Percentiles rank a stretch among this genome's conserved stretches.
phyloP scores from a whole-genome alignment of 176 grass and related monocot species.

The Triticum monococcum region DNA sequence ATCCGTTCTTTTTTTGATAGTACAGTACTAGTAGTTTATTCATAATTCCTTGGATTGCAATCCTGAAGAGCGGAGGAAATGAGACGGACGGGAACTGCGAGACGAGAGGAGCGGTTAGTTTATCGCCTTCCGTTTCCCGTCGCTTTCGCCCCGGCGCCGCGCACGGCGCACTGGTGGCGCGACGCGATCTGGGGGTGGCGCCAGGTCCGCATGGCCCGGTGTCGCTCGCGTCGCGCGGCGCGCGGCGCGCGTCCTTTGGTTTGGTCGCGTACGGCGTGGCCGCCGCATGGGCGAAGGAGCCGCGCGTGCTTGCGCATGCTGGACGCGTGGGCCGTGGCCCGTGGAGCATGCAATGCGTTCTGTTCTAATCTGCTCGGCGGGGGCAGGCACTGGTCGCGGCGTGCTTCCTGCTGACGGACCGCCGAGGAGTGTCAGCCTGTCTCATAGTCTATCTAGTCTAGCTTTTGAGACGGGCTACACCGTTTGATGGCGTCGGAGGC shows the following conservation, averaged over 20 bases:
- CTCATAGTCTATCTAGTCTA: too few relatives aligned
- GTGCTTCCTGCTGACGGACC: neutral
- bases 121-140: neutral
- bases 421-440: neutral
- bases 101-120: neutral
- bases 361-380: neutral
- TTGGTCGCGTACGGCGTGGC: constrained; percentile 11
- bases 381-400: neutral
- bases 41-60: neutral
- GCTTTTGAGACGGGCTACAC: too few relatives aligned
- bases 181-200: neutral
- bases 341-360: too few relatives aligned
- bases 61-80: neutral
- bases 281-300: neutral
- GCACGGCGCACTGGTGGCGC: neutral
- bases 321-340: constrained; percentile 27
- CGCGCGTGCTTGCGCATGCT: constrained; percentile 13
- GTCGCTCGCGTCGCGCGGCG: neutral
- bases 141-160: neutral
- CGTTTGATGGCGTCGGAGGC: too few relatives aligned
- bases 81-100: neutral
- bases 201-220: neutral
- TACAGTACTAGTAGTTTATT: too few relatives aligned
- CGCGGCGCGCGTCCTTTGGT: neutral
- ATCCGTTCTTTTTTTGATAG: too few relatives aligned